Base-by-base conservation (phyloP, 2,329 filamentous ascomycete species). In the Elsinoe australis region DNA sequence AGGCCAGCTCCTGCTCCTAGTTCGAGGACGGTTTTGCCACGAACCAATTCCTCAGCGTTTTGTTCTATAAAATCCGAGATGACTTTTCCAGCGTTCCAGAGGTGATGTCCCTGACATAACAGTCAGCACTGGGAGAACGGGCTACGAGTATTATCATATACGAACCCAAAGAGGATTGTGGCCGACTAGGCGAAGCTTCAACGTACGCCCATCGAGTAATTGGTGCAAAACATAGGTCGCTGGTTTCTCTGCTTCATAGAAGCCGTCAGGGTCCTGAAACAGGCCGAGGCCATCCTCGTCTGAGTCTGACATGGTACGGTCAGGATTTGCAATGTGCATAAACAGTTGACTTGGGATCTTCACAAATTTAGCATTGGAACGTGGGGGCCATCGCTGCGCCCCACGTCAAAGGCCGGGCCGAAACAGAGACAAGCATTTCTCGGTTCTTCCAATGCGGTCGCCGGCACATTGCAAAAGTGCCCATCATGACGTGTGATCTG, bases 81-180 rank as follows among this genome's bases (percentile, higher is more conserved):
- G 31, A 86, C 79, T 53, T 85, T 83, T 52, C 83, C 83, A 52
- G 87, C 89, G 65, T 95, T 94, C 90, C 90, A 96, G 22, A 95
- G 76, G 55, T 85, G 76, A 66, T 95, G 87, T 12, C 87, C 89
- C 79, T 79, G 50, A 14, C 12, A 28, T 19, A 12, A 28, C 3
- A 3, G 17, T 36, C 32, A 33, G 35, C 50, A 18, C 19, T n/a
- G n/a, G n/a, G n/a, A n/a, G n/a, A n/a, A n/a, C n/a, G n/a, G n/a
- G n/a, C n/a, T n/a, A n/a, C n/a, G n/a, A n/a, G n/a, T n/a, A n/a
- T n/a, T n/a, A n/a, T n/a, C n/a, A n/a, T n/a, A n/a, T n/a, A 38
- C 76, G 47, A 62, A 82, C 79, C 78, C 94, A 94, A 10, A 94
- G 77, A 18, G 88, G 86, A 70, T 85, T 90, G 65, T 86, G 82